phyloP scores from a whole-genome alignment of 1,284 basidiomycete species.

The Farysia itapuensis region DNA sequence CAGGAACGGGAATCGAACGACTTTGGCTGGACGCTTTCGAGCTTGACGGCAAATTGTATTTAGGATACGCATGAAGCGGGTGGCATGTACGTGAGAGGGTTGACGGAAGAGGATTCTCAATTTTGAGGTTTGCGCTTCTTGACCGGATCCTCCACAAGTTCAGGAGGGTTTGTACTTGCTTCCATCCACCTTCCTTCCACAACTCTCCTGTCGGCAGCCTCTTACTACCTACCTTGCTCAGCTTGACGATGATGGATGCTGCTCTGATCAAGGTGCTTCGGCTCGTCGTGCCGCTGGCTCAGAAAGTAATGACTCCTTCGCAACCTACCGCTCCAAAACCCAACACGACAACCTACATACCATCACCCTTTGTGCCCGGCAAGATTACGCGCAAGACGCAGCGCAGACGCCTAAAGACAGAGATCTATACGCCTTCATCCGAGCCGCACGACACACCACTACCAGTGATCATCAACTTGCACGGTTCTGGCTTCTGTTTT shows the following conservation, averaged over 20 bases:
- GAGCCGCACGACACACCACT: conserved; percentile 11
- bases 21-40: too few relatives aligned
- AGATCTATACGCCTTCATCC: conserved; percentile 22
- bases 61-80: too few relatives aligned
- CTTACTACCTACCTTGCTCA: too few relatives aligned
- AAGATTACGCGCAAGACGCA: conserved; percentile 23
- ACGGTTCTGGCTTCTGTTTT: conserved; percentile 43
- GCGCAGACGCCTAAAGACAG: conserved; percentile 25
- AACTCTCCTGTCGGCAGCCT: too few relatives aligned
- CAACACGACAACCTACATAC: conserved; percentile 23
- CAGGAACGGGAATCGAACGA: too few relatives aligned
- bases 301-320: conserved; percentile 16
- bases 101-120: too few relatives aligned
- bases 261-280: conserved; percentile 23
- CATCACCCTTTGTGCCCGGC: conserved; percentile 26
- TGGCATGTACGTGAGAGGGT: too few relatives aligned
- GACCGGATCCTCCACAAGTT: too few relatives aligned
- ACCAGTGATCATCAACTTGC: conserved; percentile 38
- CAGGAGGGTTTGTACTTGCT: too few relatives aligned
- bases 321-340: conserved; percentile 24
- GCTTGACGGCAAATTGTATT: too few relatives aligned
- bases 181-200: too few relatives aligned
- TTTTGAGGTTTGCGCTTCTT: too few relatives aligned
- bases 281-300: conserved; percentile 20
- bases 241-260: conserved; percentile 18